Base-by-base conservation (phyloP, 148 eudicot species). In the Suaeda aralocaspica region DNA sequence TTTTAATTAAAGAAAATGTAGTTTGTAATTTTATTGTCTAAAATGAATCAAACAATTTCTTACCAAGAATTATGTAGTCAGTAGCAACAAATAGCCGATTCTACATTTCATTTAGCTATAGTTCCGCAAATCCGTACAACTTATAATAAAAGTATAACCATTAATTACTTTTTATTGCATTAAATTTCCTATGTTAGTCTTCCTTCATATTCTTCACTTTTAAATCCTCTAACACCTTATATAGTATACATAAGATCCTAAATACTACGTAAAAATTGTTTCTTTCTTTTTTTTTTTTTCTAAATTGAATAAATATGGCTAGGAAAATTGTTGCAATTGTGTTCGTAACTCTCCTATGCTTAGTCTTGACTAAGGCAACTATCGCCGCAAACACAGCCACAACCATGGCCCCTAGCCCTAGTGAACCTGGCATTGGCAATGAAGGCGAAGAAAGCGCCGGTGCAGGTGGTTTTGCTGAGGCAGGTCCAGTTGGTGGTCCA, bases 401-500 rank as follows among this genome's bases (percentile, higher is more conserved):
- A 15, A 28, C 71, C 16, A 53, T 45, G 1, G 49, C 65, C 1
- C 67, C 73, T 6, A 65, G 72, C 18, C 65, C 68, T 1, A 51
- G 45, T 30, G 76, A 62, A 14, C n/a, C n/a, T n/a, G 28, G 22
- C 28, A 59, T 60, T 60, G 76, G 76, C 9, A 77, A 24, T 24
- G 39, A 66, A 5, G 79, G 68, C 1, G 70, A 56, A 2, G 55
- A 2, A 18, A 69, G 36, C 11, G 45, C 10, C 3, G 22, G 39
- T 6, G 31, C 16, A 0, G 51, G 25, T 44, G 65, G 65, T 9
- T 78, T 78, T 13, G 81, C 77, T 0, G 66, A 68, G 60, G 77
- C 73, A 0, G 81, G 60, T n/a, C 81, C 81, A 0, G 74, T 36
- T 18, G 81, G 81, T 10, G 77, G 77, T 0, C 81, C 81, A 0